These are phyloP conservation scores for Fusarium transvaalense DNA, from an alignment of 2,329 filamentous ascomycete species.

Conservation along the genomic window DNA sequence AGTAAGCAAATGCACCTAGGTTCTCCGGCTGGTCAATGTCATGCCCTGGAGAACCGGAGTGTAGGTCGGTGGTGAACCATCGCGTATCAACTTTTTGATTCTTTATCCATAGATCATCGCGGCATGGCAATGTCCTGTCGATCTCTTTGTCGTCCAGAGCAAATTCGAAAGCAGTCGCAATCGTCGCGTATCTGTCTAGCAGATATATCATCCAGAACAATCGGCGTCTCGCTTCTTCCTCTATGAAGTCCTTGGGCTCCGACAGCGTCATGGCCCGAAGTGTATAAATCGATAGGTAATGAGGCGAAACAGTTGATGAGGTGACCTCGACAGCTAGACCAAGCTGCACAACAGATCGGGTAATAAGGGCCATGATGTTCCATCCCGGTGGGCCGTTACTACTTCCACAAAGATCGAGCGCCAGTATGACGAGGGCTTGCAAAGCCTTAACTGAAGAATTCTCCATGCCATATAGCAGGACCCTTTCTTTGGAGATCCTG, in stretches of 20 bases:
- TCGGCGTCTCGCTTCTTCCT: constrained; percentile 86
- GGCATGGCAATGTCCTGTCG: constrained; percentile 86
- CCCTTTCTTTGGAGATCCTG: constrained; percentile 84
- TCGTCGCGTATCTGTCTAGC: constrained; percentile 88
- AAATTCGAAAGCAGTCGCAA: constrained; percentile 93
- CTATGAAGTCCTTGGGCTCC: constrained; percentile 86
- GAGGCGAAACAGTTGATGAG: constrained; percentile 81
- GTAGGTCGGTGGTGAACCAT: constrained; percentile 75
- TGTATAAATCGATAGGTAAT: constrained; percentile 89
- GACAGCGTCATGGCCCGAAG: constrained; percentile 86
- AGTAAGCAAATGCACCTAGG: constrained; percentile 88
- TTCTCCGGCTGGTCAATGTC: constrained; percentile 80
- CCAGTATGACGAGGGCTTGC: constrained; percentile 88
- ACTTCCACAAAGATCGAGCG: constrained; percentile 84
- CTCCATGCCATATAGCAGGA: constrained; percentile 87
- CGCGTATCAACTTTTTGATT: constrained; percentile 87
- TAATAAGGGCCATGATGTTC: constrained; percentile 92
- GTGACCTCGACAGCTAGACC: constrained; percentile 86
- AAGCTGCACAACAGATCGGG: constrained; percentile 87
- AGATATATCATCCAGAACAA: constrained; percentile 97
- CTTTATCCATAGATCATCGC: constrained; percentile 86
- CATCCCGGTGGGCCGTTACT: constrained; percentile 92
- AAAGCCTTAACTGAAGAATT: constrained; percentile 90
- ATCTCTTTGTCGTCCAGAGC: constrained; percentile 90
- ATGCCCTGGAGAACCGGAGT: constrained; percentile 66